Base-by-base conservation (phyloP, 2,329 filamentous ascomycete genomes). In the Rutstroemia sydowiana region DNA sequence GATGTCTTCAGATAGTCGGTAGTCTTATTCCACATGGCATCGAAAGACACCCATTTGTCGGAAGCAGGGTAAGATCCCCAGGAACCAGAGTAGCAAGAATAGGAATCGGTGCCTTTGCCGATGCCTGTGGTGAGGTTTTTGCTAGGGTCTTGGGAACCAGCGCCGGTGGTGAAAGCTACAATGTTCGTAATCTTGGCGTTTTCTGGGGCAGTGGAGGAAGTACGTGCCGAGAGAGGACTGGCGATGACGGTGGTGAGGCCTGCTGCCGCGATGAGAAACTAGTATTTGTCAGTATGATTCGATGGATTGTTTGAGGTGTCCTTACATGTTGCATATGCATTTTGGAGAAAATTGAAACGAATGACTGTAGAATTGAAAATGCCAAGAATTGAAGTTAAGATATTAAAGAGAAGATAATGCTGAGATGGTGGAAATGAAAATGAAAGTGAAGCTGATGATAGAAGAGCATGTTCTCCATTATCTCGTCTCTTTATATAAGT, bases 11-110 rank as follows among this genome's bases (percentile, higher is more conserved):
- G 51, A 13, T 47, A 45, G 18, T 36, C 36, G 31, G 47, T 48
- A 48, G 59, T 57, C n/a, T 53, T 48, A 8, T 53, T 56, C 52
- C 57, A 65, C 62, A 65, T 65, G 32, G 59, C 57, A 34, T 55
- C 46, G 40, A 65, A 65, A 2, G 54, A 55, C 21, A 64, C 53
- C 63, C 63, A 65, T 50, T 52, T 50, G 31, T 37, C 43, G 36
- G 51, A 57, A 31, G 56, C 20, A 3, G 63, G 63, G 45, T 60
- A 65, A 10, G 58, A 58, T 14, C 53, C 53, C 31, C 59, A 61
- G 42, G 57, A 48, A 14, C 62, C 63, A 23, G 60, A 59, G 55
- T 69, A 69, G 58, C 65, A 66, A 13, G 43, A 60, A 21, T 63
- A 62, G 26, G 21, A 56, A 45, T 68, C 65, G 16, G 51, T 34